These are phyloP conservation scores for Geranomyces variabilis DNA, from an alignment of 192 early-diverging fungal species.

Conservation along the genomic window DNA sequence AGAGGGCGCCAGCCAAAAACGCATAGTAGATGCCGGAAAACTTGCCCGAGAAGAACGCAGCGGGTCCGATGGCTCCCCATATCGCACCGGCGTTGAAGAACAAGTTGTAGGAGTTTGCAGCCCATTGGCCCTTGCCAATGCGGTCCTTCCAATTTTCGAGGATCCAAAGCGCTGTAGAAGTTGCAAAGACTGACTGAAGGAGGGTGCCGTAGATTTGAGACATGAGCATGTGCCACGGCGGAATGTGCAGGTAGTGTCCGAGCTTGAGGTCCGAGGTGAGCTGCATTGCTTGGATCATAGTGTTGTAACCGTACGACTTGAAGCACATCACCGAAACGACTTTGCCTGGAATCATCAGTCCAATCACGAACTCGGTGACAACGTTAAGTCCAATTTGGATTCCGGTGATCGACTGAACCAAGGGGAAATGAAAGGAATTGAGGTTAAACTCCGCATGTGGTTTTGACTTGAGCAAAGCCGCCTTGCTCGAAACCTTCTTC, in stretches of 20 bases:
- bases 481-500: too few relatives aligned
- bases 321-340: constrained; percentile 82
- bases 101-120: constrained; percentile 34
- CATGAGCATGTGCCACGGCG: constrained; percentile 65
- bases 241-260: constrained; percentile 76
- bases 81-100: constrained; percentile 75
- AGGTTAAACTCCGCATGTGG: too few relatives aligned
- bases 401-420: constrained; percentile 78
- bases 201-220: constrained; percentile 64
- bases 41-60: constrained; percentile 56
- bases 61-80: constrained; percentile 77
- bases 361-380: constrained; percentile 83
- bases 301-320: constrained; percentile 85
- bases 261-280: constrained; percentile 75
- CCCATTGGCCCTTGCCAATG: constrained; percentile 33
- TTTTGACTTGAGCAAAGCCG: too few relatives aligned
- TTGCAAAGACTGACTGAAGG: constrained; percentile 56
- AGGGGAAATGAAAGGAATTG: too few relatives aligned
- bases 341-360: constrained; percentile 78
- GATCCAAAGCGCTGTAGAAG: constrained; percentile 23
- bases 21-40: constrained; percentile 34
- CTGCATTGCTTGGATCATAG: constrained; percentile 73
- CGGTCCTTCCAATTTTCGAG: constrained; percentile 28
- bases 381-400: constrained; percentile 80
- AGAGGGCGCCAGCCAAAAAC: constrained; percentile 39